These are phyloP conservation scores for Aureobasidium sp. DNA, from an alignment of 2,329 filamentous ascomycete species.

Conservation along the genomic window DNA sequence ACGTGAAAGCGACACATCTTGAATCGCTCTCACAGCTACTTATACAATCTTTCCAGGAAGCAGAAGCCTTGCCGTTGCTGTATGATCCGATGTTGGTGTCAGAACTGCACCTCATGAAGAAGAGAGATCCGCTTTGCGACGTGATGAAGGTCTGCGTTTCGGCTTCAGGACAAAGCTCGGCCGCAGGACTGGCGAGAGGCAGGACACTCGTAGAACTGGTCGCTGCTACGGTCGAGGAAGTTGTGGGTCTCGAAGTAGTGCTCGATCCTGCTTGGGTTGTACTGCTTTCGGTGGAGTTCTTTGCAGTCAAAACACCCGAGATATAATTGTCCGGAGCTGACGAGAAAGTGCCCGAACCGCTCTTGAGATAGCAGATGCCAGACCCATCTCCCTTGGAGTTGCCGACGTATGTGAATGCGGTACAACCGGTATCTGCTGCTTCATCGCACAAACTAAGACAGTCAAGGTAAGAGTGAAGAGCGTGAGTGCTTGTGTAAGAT, in stretches of 20 bases:
- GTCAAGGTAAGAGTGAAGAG: conserved; percentile 9
- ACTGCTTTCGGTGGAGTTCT: not conserved
- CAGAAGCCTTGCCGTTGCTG: conserved; percentile 8
- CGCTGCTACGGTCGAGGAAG: conserved; percentile 11
- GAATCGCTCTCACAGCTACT: conserved; percentile 11
- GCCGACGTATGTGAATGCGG: conserved; percentile 14
- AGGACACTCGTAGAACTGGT: conserved; percentile 14
- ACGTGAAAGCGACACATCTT: conserved; percentile 15
- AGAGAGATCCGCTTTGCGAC: conserved; percentile 1
- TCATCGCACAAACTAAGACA: conserved; percentile 11
- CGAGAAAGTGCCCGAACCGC: not conserved
- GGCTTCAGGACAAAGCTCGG: conserved; percentile 6
- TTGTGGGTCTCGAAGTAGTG: not conserved
- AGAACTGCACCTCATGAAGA: conserved; percentile 14
- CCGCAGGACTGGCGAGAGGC: conserved; percentile 9
- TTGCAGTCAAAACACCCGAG: not conserved
- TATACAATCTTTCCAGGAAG: conserved; percentile 15
- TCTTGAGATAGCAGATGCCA: conserved; percentile 12
- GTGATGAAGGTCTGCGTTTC: conserved; percentile 12
- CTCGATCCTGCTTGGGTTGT: not conserved
- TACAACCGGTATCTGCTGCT: not conserved
- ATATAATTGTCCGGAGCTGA: conserved; percentile 9
- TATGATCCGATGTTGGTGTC: conserved; percentile 15
- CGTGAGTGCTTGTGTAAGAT: not conserved
- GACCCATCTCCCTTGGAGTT: not conserved